Base-by-base conservation (phyloP, 305 asterid species). In the Solanum hybrid region DNA sequence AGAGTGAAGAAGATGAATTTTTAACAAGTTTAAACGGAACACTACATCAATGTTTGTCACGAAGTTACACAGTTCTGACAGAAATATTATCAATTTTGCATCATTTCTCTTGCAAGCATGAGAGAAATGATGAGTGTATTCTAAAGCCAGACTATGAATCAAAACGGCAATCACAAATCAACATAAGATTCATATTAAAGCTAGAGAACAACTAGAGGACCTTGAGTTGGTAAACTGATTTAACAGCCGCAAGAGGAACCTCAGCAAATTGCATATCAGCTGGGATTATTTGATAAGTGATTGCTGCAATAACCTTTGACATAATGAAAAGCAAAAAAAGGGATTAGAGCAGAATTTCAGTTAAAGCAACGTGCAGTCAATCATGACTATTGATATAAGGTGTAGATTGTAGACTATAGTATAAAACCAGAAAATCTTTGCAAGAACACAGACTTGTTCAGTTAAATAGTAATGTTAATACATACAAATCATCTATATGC, bases 161-260 rank as follows among this genome's bases (percentile, higher is more conserved):
- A 88, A 73, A 88, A 17, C 22, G 3, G 1, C 6, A 36, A 87
- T 70, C 68, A 61, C 20, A 87, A 87, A 75, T 75, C 85, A 38
- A 29, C 38, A 20, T 36, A 88, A 34, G 41, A 37, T 27, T 72
- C 89, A 82, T 78, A 26, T 0, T 41, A 45, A 87, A 61, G 73
- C 51, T 32, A 76, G 89, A 88, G 38, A 37, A 87, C 83, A 51
- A 76, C 77, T 27, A 7, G 31, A 84, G 82, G 90, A 97, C 99
- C 99, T 97, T 95, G 90, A 51, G 92, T 92, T 97, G 99, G 90
- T 91, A 92, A 90, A 79, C 88, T 51, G 96, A 93, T 90, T 88
- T 92, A 90, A 96, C 98, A 90, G 98, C 97, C 79, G 98, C 98
- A 90, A 97, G 95, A 90, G 99, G 98, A 94, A 97, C 91, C 94